Evolutionary conservation across 2,329 filamentous ascomycete species (phyloP), one percentile per base, ranked within the genome.

Genomic region (Beauveria medogensis): DNA sequence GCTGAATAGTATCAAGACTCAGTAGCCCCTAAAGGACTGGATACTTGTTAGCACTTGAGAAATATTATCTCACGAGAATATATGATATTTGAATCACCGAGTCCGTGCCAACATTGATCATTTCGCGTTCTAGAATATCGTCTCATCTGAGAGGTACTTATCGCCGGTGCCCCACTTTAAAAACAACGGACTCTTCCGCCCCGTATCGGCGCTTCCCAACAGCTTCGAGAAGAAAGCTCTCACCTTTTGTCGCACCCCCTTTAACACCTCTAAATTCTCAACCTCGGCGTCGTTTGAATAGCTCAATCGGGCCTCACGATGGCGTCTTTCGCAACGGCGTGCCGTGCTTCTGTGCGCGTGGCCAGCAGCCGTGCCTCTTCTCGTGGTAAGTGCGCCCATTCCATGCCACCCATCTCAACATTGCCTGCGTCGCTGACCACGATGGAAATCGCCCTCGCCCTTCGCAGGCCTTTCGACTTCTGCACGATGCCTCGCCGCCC

Each of bases 241-340:
- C 64, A 67, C n/a, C n/a, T 59, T 34, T 64, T 66, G 61, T 61
- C 64, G 59, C 57, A 63, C 62, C 60, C 65, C 63, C 60, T 51
- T 48, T 44, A 12, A 28, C 55, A 24, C 26, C 34, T 22, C 43
- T 20, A 22, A 22, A 22, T 51, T 61, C 56, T 59, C 61, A 50
- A 63, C 56, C 55, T 43, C 52, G 61, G 53, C 69, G 68, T 67
- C 64, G 30, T 46, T 46, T 16, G 43, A 44, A 43, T 28, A 64
- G 48, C 55, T 64, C 64, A 68, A 70, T 70, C 65, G 67, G 65
- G 64, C 64, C 67, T 63, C 61, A 65, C 41, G 68, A 90, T 90
- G 87, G 85, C 86, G 72, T 88, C 86, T 69, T 77, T 89, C 70
- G 80, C 81, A 71, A 77, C 82, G 71, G 84, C 81, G 71, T 87